These are phyloP conservation scores for Saccharum officinarum DNA, from an alignment of 176 grass and related monocot species.

Conservation along the genomic window DNA sequence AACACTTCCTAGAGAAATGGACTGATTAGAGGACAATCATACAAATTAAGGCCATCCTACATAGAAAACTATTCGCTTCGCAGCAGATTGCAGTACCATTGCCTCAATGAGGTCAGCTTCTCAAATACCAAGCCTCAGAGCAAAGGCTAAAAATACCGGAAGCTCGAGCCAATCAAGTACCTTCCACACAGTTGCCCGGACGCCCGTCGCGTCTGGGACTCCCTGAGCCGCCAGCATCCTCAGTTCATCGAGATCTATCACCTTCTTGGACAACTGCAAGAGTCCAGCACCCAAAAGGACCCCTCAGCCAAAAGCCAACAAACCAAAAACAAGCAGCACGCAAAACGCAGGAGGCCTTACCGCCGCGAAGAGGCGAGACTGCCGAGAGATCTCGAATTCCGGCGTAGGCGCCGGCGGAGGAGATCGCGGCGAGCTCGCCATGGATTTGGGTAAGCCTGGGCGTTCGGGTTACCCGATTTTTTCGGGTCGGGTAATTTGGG, in stretches of 20 bases:
- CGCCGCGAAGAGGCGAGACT: constrained; percentile 76
- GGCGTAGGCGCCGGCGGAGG: constrained; percentile 19
- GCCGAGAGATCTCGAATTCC: constrained; percentile 68
- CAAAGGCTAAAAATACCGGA: background rate
- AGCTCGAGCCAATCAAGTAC: constrained; percentile 22
- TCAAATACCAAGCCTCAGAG: background rate
- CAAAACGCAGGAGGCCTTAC: constrained; percentile 1
- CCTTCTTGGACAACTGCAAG: constrained; percentile 75
- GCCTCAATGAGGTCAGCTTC: background rate
- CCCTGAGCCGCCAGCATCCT: constrained; percentile 68
- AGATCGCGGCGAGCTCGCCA: constrained; percentile 50
- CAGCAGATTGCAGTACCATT: background rate
- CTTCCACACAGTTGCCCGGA: constrained; percentile 86
- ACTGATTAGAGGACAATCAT: background rate
- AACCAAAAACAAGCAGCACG: background rate
- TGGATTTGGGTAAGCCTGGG: constrained; percentile 41
- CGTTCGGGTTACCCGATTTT: too few species aligned
- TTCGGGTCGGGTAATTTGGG: too few species aligned
- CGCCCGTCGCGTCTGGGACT: constrained; percentile 71
- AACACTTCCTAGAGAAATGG: background rate
- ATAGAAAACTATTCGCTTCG: background rate
- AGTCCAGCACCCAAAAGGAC: constrained; percentile 1
- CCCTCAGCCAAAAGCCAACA: background rate
- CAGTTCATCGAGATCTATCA: constrained; percentile 79
- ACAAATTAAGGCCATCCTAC: background rate